Conservation (phyloP, 768 basidiomycete genomes). For the Termitomyces bulborhizus region DNA sequence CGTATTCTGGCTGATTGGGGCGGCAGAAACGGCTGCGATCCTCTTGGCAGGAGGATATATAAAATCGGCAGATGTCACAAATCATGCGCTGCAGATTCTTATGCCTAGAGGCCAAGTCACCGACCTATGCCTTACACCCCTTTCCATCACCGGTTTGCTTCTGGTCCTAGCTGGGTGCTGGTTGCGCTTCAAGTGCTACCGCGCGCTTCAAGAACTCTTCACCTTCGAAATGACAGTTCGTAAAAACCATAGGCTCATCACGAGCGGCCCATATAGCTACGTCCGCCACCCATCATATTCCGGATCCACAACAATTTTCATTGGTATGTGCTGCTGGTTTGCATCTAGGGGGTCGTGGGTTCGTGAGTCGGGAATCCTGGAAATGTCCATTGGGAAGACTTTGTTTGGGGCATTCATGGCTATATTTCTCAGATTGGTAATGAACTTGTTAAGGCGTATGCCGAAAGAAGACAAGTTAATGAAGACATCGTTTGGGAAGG, state of each 20-base stretch:
- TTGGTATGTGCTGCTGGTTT: neutral
- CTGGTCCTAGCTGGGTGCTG: slow-evolving; percentile 21
- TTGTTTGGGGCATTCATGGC: neutral
- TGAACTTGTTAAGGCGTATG: neutral
- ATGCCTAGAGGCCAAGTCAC: neutral
- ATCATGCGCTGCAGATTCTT: neutral
- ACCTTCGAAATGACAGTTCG: slow-evolving; percentile 22
- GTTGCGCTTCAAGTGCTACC: slow-evolving; percentile 31
- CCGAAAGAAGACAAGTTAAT: slow-evolving; percentile 9
- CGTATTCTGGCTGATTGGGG: neutral
- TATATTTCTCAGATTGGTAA: neutral
- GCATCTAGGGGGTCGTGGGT: neutral
- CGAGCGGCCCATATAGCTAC: neutral
- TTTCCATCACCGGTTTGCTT: slow-evolving; percentile 25
- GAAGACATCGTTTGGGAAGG: slow-evolving; percentile 10
- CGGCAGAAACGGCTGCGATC: slow-evolving; percentile 1
- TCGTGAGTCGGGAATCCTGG: neutral
- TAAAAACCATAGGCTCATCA: neutral
- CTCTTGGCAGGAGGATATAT: neutral
- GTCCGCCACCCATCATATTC: neutral
- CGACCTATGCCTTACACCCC: slow-evolving; percentile 11
- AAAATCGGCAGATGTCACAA: neutral
- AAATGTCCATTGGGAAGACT: neutral
- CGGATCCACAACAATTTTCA: neutral
- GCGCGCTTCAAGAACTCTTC: slow-evolving; percentile 26